These are phyloP conservation scores for Houttuynia cordata DNA, from an alignment of 164 flowering plant genomes.

Conservation along the genomic window DNA sequence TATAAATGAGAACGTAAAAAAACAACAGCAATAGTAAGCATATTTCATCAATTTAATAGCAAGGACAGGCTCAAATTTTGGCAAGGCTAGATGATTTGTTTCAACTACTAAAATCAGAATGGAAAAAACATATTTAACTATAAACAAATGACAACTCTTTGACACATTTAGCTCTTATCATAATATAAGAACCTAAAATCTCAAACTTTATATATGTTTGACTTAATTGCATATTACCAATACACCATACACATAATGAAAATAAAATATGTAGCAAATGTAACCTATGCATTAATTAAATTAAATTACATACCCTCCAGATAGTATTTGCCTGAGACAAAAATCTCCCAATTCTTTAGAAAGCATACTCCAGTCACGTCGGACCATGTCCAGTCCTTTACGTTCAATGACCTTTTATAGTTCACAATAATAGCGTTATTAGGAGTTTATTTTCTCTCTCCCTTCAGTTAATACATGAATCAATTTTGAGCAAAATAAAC, in stretches of 20 bases:
- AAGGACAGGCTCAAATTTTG: no score
- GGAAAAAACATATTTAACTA: no score
- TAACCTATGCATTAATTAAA: not conserved
- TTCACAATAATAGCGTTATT: not conserved
- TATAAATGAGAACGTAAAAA: no score
- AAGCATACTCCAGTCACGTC: conserved; percentile 95
- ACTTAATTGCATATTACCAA: not conserved
- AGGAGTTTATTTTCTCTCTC: not conserved
- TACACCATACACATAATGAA: not conserved
- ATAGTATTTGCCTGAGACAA: conserved; percentile 78
- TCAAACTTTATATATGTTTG: not conserved
- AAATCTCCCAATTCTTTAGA: conserved; percentile 92
- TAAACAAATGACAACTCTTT: no score
- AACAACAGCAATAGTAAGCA: no score
- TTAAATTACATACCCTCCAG: conserved; percentile 59
- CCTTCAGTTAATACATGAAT: not conserved
- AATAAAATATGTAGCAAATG: no score
- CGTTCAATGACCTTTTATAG: conserved; percentile 67
- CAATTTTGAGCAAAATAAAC: not conserved
- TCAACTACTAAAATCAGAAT: no score
- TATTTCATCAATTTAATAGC: no score
- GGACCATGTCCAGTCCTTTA: conserved; percentile 99
- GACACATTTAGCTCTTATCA: not conserved
- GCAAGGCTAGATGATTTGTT: no score
- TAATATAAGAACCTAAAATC: not conserved